Conservation (phyloP, 192 early-diverging fungal species). For the Backusella sp. region DNA sequence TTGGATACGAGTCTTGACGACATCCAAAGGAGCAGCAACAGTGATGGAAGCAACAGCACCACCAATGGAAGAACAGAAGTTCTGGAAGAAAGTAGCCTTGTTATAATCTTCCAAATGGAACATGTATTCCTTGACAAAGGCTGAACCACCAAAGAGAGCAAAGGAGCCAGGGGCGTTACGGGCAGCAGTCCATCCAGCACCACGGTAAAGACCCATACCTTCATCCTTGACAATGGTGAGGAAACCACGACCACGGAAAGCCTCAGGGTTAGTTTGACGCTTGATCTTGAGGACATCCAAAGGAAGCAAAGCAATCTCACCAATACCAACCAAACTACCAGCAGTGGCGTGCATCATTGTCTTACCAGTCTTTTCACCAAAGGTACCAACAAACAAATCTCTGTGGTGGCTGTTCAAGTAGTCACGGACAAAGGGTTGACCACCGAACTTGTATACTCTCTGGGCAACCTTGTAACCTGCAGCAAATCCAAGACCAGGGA, state of each 20-base stretch:
- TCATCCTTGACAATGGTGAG: slow-evolving; percentile 79
- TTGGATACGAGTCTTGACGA: slow-evolving; percentile 99
- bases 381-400: slow-evolving; percentile 66
- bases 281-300: slow-evolving; percentile 99
- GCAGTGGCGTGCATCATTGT: slow-evolving; percentile 98
- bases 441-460: slow-evolving; percentile 98
- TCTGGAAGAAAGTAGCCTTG: slow-evolving; percentile 98
- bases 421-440: slow-evolving; percentile 95
- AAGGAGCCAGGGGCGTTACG: slow-evolving; percentile 99
- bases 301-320: slow-evolving; percentile 95
- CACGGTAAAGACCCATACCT: slow-evolving; percentile 91
- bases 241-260: slow-evolving; percentile 82
- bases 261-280: slow-evolving; percentile 90
- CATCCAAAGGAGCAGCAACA: slow-evolving; percentile 94
- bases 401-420: slow-evolving; percentile 85
- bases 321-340: slow-evolving; percentile 94
- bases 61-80: slow-evolving; percentile 94
- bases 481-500: slow-evolving; percentile 97
- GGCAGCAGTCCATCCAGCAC: slow-evolving; percentile 94
- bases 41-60: slow-evolving; percentile 94
- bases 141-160: slow-evolving; percentile 91
- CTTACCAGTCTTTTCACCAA: slow-evolving; percentile 95
- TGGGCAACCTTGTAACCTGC: slow-evolving; percentile 98
- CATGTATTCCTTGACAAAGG: slow-evolving; percentile 90
- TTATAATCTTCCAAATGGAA: slow-evolving; percentile 89